phyloP scores from a whole-genome alignment of 225 moss, liverwort and hornwort genomes.

The Neckera pumila region DNA sequence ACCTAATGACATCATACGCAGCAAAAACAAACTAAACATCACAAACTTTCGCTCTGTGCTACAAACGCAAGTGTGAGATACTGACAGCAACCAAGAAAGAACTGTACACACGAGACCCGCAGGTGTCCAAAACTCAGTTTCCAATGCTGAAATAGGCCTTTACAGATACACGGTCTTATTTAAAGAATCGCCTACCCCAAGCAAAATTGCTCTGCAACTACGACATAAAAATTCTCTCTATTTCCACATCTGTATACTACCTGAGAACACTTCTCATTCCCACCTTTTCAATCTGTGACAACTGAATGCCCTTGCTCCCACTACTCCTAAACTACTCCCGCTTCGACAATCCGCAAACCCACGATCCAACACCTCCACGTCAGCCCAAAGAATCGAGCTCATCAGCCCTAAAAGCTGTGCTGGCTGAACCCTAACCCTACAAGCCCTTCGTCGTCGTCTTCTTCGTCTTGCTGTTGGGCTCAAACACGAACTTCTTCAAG shows the following conservation, averaged over 20 bases:
- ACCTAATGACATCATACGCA: background rate
- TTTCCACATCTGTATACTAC: background rate
- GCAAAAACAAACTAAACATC: background rate
- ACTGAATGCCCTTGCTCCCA: background rate
- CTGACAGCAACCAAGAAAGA: background rate
- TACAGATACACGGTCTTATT: background rate
- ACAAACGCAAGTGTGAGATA: no score
- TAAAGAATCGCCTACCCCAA: conserved; percentile 11
- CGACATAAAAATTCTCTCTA: background rate
- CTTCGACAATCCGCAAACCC: background rate
- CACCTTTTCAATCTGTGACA: background rate
- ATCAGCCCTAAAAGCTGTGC: background rate
- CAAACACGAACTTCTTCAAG: conserved; percentile 32
- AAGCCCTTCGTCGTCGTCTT: background rate
- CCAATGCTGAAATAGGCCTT: background rate
- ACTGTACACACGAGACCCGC: background rate
- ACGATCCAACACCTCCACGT: background rate
- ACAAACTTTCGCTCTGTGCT: background rate
- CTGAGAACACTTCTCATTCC: background rate
- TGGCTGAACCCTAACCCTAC: background rate
- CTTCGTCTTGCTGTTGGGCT: conserved; percentile 24
- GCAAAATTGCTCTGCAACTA: background rate
- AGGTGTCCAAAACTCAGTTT: background rate
- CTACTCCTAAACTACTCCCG: background rate
- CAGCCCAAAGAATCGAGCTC: background rate